phyloP scores from a whole-genome alignment of 1,284 basidiomycete genomes.

The Golubevia pallescens region DNA sequence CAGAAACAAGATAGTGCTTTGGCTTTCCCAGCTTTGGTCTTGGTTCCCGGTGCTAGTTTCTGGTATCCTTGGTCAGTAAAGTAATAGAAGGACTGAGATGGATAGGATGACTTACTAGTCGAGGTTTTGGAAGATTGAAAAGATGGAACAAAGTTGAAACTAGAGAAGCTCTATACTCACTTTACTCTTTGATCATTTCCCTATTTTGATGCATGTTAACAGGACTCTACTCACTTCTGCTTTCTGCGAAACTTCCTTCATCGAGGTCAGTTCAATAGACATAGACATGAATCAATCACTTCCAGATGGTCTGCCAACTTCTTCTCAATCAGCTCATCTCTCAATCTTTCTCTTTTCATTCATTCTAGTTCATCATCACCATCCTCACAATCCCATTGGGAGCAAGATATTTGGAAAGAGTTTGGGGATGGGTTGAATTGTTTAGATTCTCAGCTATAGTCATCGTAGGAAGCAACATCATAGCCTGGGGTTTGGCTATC shows the following conservation, averaged over 20 bases:
- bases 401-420: conserved; percentile 48
- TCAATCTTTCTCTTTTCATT: conserved; percentile 36
- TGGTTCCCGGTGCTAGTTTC: conserved; percentile 54
- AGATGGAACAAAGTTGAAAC: too few species aligned
- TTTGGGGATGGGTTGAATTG: conserved; percentile 56
- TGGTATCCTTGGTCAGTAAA: conserved; percentile 44
- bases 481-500: conserved; percentile 48
- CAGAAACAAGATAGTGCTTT: conserved; percentile 19
- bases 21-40: conserved; percentile 49
- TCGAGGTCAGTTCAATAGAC: conserved; percentile 28
- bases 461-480: conserved; percentile 39
- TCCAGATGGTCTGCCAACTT: too few species aligned
- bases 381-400: conserved; percentile 22
- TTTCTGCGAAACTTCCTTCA: conserved; percentile 50
- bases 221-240: conserved; percentile 47
- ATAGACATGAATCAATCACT: background rate
- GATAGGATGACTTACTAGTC: too few species aligned
- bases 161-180: too few species aligned
- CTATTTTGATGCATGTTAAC: background rate
- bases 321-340: too few species aligned
- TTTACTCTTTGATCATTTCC: background rate
- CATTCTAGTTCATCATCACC: background rate
- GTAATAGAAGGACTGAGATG: too few species aligned
- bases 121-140: too few species aligned
- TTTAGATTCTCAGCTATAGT: conserved; percentile 44